Conservation (phyloP, 176 grass and related monocot species). For the Pontederia crassipes region DNA sequence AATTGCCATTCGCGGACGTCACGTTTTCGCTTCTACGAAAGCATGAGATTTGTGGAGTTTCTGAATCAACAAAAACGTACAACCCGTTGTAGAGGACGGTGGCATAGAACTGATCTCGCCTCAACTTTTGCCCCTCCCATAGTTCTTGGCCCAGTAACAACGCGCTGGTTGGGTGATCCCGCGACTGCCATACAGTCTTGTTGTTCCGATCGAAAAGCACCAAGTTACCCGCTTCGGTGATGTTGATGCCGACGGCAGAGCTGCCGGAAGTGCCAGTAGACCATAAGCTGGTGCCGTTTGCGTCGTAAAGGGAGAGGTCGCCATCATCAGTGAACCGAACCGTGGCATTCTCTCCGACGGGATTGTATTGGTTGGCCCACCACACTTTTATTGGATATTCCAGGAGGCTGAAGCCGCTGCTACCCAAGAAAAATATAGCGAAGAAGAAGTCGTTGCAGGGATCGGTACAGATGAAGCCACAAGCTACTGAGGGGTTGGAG, state of each 20-base stretch:
- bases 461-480: constrained; percentile 22
- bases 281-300: constrained; percentile 22
- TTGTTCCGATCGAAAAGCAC: constrained; percentile 30
- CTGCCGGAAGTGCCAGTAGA: not conserved
- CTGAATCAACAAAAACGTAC: constrained; percentile 21
- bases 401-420: not conserved
- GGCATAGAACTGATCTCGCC: constrained; percentile 14
- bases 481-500: too few species aligned
- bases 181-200: constrained; percentile 39
- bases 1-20: constrained; percentile 3
- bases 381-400: constrained; percentile 15
- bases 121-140: constrained; percentile 25
- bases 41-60: constrained; percentile 27
- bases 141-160: constrained; percentile 28
- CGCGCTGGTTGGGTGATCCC: constrained; percentile 29
- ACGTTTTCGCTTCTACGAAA: not conserved
- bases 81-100: constrained; percentile 10
- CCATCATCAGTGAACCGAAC: constrained; percentile 16
- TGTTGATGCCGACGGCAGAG: constrained; percentile 6
- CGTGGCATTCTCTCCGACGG: constrained; percentile 31
- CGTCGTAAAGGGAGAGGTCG: constrained; percentile 20
- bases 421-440: constrained; percentile 18
- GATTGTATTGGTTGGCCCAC: constrained; percentile 24
- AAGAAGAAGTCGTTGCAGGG: constrained; percentile 30
- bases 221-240: constrained; percentile 31